phyloP scores from a whole-genome alignment of 2,329 filamentous ascomycete species.

The Botrytis pseudocinerea region DNA sequence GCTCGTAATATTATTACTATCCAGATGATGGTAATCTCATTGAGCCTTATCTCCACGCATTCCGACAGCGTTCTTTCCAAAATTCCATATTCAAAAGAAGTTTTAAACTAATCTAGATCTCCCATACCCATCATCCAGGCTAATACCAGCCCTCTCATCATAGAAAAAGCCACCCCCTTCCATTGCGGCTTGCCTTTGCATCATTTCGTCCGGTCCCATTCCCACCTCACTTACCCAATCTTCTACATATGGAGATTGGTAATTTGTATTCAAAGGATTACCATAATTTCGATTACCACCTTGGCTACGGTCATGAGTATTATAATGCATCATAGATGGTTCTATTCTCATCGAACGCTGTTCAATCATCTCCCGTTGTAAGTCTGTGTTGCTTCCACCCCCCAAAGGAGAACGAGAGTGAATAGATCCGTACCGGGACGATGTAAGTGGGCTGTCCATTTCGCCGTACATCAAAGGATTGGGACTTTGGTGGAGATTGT shows the following conservation, averaged over 20 bases:
- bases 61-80: too few species aligned
- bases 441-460: conserved; percentile 18
- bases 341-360: background rate
- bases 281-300: background rate
- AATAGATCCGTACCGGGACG: conserved; percentile 18
- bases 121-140: background rate
- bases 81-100: background rate
- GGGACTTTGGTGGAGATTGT: background rate
- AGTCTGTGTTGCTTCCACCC: background rate
- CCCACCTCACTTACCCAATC: conserved; percentile 19
- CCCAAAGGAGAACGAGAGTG: background rate
- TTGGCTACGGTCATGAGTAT: background rate
- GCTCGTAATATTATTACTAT: background rate
- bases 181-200: conserved; percentile 14
- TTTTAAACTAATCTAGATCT: conserved; percentile 7
- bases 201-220: conserved; percentile 1
- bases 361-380: background rate
- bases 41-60: background rate
- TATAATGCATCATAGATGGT: background rate
- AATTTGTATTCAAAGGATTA: conserved; percentile 2
- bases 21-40: background rate
- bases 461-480: conserved; percentile 10
- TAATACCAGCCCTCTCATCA: background rate
- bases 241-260: conserved; percentile 21
- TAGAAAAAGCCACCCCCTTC: conserved; percentile 8